These are phyloP conservation scores for Teratosphaeria viscida DNA, from an alignment of 2,329 filamentous ascomycete genomes.

Conservation along the genomic window DNA sequence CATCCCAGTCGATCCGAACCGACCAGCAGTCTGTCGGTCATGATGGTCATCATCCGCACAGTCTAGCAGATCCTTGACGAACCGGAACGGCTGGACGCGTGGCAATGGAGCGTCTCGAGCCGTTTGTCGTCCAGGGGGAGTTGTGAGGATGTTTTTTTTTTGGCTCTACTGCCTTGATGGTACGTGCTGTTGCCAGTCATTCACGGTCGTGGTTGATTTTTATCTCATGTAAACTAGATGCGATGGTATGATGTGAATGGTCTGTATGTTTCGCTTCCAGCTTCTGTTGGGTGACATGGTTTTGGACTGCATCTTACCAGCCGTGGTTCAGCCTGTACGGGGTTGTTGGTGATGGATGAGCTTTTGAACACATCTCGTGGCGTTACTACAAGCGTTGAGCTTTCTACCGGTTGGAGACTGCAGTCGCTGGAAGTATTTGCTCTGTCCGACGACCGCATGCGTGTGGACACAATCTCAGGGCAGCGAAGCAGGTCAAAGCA, in stretches of 20 bases:
- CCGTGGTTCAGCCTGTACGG: too few species aligned
- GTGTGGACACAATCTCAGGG: too few species aligned
- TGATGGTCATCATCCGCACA: too few species aligned
- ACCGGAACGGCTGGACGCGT: not conserved
- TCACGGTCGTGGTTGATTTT: not conserved
- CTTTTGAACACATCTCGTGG: too few species aligned
- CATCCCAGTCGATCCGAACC: too few species aligned
- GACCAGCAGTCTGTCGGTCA: too few species aligned
- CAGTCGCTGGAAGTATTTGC: too few species aligned
- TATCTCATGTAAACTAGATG: not conserved
- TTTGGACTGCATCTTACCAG: too few species aligned
- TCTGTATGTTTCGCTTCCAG: not conserved
- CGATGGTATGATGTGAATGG: not conserved
- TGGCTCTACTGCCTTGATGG: not conserved
- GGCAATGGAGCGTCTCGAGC: constrained; percentile 39
- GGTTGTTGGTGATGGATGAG: too few species aligned
- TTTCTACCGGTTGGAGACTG: too few species aligned
- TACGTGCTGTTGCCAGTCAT: not conserved
- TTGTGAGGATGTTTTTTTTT: constrained; percentile 6
- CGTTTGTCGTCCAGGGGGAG: constrained; percentile 30
- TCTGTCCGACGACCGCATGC: not conserved
- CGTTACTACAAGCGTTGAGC: too few species aligned
- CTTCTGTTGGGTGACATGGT: not conserved
- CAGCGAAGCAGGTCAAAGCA: too few species aligned
- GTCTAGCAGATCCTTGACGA: not conserved